Evolutionary conservation across 345 rosid genomes (phyloP), one percentile per base, ranked within the genome.

Genomic region (Eucalyptus brandiana): DNA sequence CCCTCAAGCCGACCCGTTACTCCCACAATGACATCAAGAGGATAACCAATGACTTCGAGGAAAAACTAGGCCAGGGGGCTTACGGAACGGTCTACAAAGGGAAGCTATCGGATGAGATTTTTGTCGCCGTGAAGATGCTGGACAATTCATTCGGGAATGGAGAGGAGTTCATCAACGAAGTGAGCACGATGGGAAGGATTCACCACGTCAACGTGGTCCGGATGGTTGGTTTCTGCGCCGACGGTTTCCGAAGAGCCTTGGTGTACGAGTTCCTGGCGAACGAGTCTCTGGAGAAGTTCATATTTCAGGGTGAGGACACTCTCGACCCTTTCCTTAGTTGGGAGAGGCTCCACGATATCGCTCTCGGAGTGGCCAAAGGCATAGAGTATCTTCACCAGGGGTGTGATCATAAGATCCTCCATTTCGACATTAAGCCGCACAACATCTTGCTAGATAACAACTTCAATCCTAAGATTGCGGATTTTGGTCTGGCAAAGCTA

Each of bases 401-500:
- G 6, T 91, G 93, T 19, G 92, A 90, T 42, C 69, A 87, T 81
- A 85, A 87, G 87, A 89, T 90, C 80, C 80, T 92, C 19, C 93
- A 92, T 90, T 89, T 91, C 62, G 92, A 91, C 12, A 91, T 92
- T 42, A 93, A 89, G 67, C 90, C 91, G 8, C 91, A 90, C 51
- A 89, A 88, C 30, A 88, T 89, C 28, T 48, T 91, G 58, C 87
- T 91, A 37, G 90, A 87, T 34, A 7, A 86, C 7, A 81, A 87
- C 44, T 90, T 87, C 88, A 53, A 12, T 19, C 87, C 92, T 16
- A 87, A 89, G 89, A 87, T 93, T 42, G 87, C 93, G 0, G 93
- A 91, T 65, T 91, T 92, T 24, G 93, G 93, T 4, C 91, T 91
- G 19, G 92, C 93, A 19, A 92, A 92, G 62, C 17, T 92, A 47